A percentile compares a stretch with the other conserved stretches of the same genome.
Evolutionary conservation across 148 eudicot species (phyloP).

Genomic region (Simmondsia chinensis): DNA sequence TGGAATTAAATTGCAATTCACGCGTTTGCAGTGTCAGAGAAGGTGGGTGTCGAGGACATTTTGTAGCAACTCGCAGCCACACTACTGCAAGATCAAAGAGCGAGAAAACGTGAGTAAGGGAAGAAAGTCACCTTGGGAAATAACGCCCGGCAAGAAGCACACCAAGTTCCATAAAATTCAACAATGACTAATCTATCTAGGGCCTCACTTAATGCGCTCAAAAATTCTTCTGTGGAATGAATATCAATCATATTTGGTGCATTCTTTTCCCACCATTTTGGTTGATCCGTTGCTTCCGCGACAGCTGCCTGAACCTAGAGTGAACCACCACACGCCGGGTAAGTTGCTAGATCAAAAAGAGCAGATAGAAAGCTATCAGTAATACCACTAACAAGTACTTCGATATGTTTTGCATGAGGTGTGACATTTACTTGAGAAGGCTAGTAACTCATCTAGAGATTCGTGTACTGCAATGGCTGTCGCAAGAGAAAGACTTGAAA

Average conservation of each 20-base stretch:
- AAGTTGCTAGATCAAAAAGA: not conserved
- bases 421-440: no score
- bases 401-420: no score
- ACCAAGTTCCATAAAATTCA: constrained; percentile 98
- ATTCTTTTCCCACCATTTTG: constrained; percentile 98
- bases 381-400: not conserved
- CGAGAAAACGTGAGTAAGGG: not conserved
- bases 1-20: not conserved
- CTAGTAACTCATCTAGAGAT: no score
- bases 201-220: constrained; percentile 74
- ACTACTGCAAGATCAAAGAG: not conserved
- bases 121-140: constrained; percentile 73
- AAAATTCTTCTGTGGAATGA: constrained; percentile 83
- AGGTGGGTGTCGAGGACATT: not conserved
- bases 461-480: no score
- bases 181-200: constrained; percentile 86
- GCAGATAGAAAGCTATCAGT: not conserved
- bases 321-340: constrained; percentile 2
- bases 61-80: not conserved
- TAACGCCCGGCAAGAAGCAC: constrained; percentile 97
- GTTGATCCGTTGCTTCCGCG: constrained; percentile 76
- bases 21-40: not conserved
- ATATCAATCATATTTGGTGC: constrained; percentile 95
- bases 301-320: constrained; percentile 64
- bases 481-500: no score